Conservation (phyloP, 2,329 filamentous ascomycete species). For the Cercospora sesami region DNA sequence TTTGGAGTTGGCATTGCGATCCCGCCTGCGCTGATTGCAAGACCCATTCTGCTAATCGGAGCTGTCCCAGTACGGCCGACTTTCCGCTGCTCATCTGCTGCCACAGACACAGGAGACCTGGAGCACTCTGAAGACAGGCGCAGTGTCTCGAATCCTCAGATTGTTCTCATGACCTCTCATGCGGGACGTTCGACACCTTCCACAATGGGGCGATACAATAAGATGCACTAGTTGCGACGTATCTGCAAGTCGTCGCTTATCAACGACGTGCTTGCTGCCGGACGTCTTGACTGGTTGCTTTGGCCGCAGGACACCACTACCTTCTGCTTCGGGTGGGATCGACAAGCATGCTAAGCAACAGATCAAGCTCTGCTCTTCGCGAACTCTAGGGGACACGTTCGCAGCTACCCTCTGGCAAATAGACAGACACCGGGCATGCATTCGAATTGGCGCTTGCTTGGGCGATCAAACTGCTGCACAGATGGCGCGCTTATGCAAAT, state of each 20-base stretch:
- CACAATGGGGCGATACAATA: not conserved
- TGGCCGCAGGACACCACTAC: not conserved
- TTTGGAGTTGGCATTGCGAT: not conserved
- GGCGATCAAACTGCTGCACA: not conserved
- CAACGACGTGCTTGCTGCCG: not conserved
- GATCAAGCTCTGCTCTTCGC: not conserved
- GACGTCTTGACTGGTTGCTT: not conserved
- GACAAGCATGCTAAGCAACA: constrained; percentile 6
- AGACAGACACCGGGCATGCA: not conserved
- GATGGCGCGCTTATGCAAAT: constrained; percentile 1
- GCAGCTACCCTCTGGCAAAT: not conserved
- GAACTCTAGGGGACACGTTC: not conserved
- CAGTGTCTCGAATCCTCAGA: not conserved
- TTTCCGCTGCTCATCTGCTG: not conserved
- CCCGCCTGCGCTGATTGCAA: not conserved
- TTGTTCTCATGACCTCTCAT: not conserved
- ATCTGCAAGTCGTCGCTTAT: not conserved
- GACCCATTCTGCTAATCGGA: not conserved
- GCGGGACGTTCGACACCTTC: not conserved
- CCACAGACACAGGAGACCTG: not conserved
- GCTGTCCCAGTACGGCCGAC: not conserved
- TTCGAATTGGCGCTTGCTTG: not conserved
- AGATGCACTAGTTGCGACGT: not conserved
- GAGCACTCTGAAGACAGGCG: not conserved
- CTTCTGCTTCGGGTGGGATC: constrained; percentile 1